Conservation (phyloP, 768 basidiomycete species). For the Mycena vulgaris region DNA sequence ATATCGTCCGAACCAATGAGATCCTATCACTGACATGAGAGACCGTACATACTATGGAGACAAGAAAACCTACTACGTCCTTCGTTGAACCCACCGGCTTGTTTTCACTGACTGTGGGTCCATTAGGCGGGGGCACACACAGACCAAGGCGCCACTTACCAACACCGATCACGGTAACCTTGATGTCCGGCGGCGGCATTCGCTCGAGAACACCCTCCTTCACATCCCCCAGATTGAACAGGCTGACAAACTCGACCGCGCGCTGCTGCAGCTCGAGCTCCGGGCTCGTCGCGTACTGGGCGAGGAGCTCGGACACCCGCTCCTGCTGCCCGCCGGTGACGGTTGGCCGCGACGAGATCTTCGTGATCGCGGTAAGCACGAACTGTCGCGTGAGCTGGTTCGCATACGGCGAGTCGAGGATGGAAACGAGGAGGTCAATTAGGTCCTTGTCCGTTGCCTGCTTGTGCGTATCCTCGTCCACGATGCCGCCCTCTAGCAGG, state of each 20-base stretch:
- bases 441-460: constrained; percentile 87
- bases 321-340: constrained; percentile 79
- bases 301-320: constrained; percentile 82
- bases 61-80: constrained; percentile 71
- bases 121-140: constrained; percentile 19
- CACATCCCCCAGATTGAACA: constrained; percentile 85
- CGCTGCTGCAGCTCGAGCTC: constrained; percentile 97
- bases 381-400: constrained; percentile 95
- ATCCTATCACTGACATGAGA: constrained; percentile 64
- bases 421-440: constrained; percentile 87
- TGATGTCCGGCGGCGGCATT: constrained; percentile 99
- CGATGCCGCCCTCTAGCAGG: constrained; percentile 87
- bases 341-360: constrained; percentile 87
- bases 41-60: background rate
- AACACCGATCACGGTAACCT: constrained; percentile 95
- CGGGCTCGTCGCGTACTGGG: constrained; percentile 87
- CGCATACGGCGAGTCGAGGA: constrained; percentile 94
- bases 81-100: constrained; percentile 95
- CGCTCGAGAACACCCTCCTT: constrained; percentile 91
- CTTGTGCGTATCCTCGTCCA: constrained; percentile 79
- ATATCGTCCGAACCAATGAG: constrained; percentile 78
- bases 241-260: constrained; percentile 92
- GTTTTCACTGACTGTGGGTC: constrained; percentile 87
- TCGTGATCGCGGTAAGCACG: constrained; percentile 90
- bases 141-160: constrained; percentile 63